Evolutionary conservation across 2,329 filamentous ascomycete species (phyloP).

Genomic region (Ophiostoma tasmaniense): DNA sequence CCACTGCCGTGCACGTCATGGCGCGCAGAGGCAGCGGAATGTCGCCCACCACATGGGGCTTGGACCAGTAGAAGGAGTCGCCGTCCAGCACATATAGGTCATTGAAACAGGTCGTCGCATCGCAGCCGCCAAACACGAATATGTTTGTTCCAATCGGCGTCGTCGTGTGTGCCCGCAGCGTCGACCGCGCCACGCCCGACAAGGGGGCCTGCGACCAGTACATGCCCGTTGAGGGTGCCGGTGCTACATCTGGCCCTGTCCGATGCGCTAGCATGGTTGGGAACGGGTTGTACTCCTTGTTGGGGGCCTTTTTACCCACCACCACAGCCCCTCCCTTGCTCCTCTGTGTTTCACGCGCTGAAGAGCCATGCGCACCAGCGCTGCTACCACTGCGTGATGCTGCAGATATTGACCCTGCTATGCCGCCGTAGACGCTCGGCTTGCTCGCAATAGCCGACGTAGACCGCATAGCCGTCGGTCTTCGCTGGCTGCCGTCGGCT

Average conservation of each 20-base stretch:
- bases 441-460: constrained; percentile 43
- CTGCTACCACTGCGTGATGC: neutral
- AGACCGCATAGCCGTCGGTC: constrained; percentile 41
- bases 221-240: constrained; percentile 61
- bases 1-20: constrained; percentile 64
- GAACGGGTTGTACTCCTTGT: constrained; percentile 37
- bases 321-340: constrained; percentile 16
- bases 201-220: constrained; percentile 60
- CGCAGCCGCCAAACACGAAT: constrained; percentile 61
- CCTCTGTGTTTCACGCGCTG: neutral
- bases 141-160: constrained; percentile 59
- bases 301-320: constrained; percentile 16
- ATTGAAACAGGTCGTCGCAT: constrained; percentile 59
- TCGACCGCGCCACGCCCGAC: constrained; percentile 53
- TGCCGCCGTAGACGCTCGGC: constrained; percentile 21
- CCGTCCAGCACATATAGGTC: constrained; percentile 61
- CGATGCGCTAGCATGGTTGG: constrained; percentile 49
- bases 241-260: constrained; percentile 50
- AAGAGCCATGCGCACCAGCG: neutral
- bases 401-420: neutral
- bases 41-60: constrained; percentile 56
- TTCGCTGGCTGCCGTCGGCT: constrained; percentile 28
- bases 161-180: constrained; percentile 57
- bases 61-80: constrained; percentile 61
- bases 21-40: constrained; percentile 56